Evolutionary conservation across 345 rosid species (phyloP), one percentile per base, ranked within the genome.

Genomic region (Microcos paniculata): DNA sequence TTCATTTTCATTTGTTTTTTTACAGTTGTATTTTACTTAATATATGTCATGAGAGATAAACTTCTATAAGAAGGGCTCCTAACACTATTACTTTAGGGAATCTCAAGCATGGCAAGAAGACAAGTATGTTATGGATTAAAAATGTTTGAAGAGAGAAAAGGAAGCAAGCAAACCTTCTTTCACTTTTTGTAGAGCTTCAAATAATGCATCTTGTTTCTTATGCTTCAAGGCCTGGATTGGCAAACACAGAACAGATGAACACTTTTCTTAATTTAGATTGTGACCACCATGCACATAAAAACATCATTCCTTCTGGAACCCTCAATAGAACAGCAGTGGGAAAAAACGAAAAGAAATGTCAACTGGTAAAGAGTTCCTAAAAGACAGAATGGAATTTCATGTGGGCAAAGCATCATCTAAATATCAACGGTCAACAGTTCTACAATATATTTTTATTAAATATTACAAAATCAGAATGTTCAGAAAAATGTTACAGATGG

Each of bases 151-250:
- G 62, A 75, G 31, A 38, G 48, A 56, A 30, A 66, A 51, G 46
- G 28, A 19, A 51, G 26, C 21, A 15, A 51, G 21, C 76, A 24
- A 63, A 92, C 99, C 96, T 84, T 86, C 98, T 89, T 95, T 87
- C 35, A 95, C 79, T 85, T 90, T 95, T 80, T 89, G 90, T 40
- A 90, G 78, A 61, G 98, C 96, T 71, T 88, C 88, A 61, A 82
- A 93, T 73, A 95, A 79, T 24, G 90, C 89, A 14, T 86, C 85
- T 75, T 89, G 90, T 14, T 76, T 35, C 33, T 75, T 82, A 18
- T 35, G 84, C 84, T 79, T 78, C 90, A 92, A 79, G 53, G 51
- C 82, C 96, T 95, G 84, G 63, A 75, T 84, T 45, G 40, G 21
- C 80, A 26, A 70, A 59, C 76, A 42, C n/a, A 38, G 30, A 55